Conservation (phyloP, 1,284 basidiomycete species). For the Prillingera fragicola region DNA sequence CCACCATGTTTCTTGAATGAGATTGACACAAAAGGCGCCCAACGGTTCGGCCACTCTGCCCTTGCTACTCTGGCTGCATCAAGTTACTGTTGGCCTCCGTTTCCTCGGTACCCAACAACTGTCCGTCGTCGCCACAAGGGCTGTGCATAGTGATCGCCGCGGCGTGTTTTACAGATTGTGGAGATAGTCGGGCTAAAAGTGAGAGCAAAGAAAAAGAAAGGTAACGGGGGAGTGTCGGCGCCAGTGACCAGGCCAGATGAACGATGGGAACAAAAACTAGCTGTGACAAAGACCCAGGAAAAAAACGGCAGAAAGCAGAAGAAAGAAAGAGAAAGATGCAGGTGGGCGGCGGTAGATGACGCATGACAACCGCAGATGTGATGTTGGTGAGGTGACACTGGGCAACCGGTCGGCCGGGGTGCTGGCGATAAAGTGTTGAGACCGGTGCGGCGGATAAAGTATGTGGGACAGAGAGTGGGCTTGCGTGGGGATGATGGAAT, state of each 20-base stretch:
- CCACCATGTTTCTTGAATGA: no score
- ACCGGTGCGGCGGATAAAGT: neutral
- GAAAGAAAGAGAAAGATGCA: constrained; percentile 4
- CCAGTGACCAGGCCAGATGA: no score
- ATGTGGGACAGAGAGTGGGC: neutral
- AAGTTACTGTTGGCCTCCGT: no score
- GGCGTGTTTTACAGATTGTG: constrained; percentile 1
- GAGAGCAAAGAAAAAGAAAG: constrained; percentile 1
- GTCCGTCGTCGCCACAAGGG: constrained; percentile 4
- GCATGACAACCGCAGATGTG: no score
- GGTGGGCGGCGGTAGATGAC: neutral
- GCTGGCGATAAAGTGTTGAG: no score
- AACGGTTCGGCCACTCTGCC: no score
- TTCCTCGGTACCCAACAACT: no score
- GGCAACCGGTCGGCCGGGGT: no score
- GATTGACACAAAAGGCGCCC: no score
- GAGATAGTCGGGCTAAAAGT: neutral
- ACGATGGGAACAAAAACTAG: neutral
- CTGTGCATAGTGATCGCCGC: constrained; percentile 2
- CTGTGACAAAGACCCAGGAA: constrained; percentile 1
- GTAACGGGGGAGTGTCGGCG: no score
- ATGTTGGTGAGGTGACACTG: no score
- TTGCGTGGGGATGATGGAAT: neutral
- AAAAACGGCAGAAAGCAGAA: neutral
- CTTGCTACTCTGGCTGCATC: no score